Conservation (phyloP, 2,329 filamentous ascomycete genomes). For the Triangularia verruculosa region DNA sequence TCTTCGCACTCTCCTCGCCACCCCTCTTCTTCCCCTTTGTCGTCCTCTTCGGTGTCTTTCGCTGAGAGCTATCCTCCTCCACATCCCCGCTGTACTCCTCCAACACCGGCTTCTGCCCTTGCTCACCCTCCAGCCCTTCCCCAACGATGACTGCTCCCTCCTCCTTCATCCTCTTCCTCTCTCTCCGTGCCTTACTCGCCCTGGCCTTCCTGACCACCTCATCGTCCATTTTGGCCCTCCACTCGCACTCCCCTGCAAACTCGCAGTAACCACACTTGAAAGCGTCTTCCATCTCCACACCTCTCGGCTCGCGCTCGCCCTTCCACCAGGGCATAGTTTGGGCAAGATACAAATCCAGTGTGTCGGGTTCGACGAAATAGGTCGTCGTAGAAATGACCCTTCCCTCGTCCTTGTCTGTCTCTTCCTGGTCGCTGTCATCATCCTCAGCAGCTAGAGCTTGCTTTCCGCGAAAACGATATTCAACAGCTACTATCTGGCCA, state of each 20-base stretch:
- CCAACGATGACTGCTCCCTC: neutral
- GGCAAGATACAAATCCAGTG: conserved; percentile 63
- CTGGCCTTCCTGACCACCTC: conserved; percentile 38
- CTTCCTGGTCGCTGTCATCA: conserved; percentile 2
- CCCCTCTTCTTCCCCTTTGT: neutral
- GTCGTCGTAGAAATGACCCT: conserved; percentile 53
- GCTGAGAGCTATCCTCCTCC: neutral
- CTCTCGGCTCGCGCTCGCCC: conserved; percentile 67
- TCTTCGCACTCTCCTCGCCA: neutral
- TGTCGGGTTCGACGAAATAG: conserved; percentile 63
- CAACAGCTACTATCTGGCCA: conserved; percentile 50
- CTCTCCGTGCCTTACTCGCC: neutral
- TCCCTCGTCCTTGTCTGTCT: conserved; percentile 33
- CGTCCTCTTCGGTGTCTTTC: neutral
- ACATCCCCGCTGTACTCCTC: neutral
- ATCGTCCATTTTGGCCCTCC: conserved; percentile 69
- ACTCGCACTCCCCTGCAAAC: conserved; percentile 74
- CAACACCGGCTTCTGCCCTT: neutral
- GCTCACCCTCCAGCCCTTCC: neutral
- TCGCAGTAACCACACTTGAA: conserved; percentile 87
- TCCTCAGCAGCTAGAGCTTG: conserved; percentile 31
- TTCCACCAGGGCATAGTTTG: conserved; percentile 85
- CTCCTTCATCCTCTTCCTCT: conserved; percentile 5
- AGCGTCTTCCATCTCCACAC: conserved; percentile 78
- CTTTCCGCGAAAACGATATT: conserved; percentile 48